A percentile compares a stretch with the other conserved stretches of the same genome.
Evolutionary conservation across 257 asterid genomes (phyloP).

Genomic region (Solanum pinnatisectum): DNA sequence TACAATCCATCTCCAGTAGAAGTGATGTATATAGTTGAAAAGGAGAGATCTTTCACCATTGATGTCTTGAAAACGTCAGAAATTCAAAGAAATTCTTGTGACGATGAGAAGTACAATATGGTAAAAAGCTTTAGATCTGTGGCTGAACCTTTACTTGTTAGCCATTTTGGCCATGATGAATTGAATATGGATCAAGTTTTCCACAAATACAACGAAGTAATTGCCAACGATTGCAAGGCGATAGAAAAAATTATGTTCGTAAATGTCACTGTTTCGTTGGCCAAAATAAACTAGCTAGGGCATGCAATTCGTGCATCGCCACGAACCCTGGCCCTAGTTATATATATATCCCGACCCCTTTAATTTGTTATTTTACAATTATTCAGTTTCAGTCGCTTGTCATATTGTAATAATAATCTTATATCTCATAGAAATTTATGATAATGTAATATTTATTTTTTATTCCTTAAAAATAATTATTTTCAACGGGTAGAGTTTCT

Average conservation of each 20-base stretch:
- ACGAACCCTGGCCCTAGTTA: too few species aligned
- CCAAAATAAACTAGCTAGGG: too few species aligned
- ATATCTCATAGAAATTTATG: too few species aligned
- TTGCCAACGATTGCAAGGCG: background rate
- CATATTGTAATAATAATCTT: too few species aligned
- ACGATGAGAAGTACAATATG: background rate
- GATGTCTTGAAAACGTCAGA: background rate
- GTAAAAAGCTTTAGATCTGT: constrained; percentile 41
- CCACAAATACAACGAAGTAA: background rate
- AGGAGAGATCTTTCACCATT: background rate
- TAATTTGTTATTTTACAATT: too few species aligned
- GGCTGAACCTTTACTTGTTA: constrained; percentile 41
- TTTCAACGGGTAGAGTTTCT: too few species aligned
- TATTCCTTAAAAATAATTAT: too few species aligned
- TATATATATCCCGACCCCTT: too few species aligned
- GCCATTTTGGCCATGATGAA: constrained; percentile 34
- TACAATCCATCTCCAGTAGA: background rate
- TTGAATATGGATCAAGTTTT: constrained; percentile 32
- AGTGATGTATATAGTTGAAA: background rate
- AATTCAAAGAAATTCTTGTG: too few species aligned
- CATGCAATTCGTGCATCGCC: too few species aligned
- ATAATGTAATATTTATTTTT: too few species aligned
- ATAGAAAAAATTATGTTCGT: constrained; percentile 2
- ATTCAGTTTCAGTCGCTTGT: too few species aligned
- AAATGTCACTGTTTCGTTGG: constrained; percentile 6